Conservation (phyloP, 768 basidiomycete species). For the Tylopilus balloui region DNA sequence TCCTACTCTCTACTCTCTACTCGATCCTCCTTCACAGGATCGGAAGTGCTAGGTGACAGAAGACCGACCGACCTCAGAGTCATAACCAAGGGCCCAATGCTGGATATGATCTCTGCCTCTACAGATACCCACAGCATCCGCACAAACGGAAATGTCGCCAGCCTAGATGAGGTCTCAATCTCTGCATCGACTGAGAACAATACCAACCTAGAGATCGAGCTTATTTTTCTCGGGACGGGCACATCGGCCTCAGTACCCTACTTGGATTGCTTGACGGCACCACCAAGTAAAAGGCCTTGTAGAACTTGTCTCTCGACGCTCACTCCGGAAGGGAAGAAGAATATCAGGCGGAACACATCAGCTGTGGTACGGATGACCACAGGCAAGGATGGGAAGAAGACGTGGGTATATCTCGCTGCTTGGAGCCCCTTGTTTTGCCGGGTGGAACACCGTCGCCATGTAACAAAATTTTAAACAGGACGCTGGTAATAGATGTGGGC, state of each 20-base stretch:
- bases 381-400: constrained; percentile 37
- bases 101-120: constrained; percentile 1
- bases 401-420: constrained; percentile 39
- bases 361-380: constrained; percentile 50
- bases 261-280: constrained; percentile 70
- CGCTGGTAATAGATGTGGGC: constrained; percentile 78
- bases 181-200: not conserved
- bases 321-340: constrained; percentile 71
- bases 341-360: constrained; percentile 80
- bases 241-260: constrained; percentile 71
- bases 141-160: not conserved
- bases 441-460: not conserved
- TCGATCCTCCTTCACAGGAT: not conserved
- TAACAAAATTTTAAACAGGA: constrained; percentile 49
- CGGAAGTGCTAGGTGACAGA: not conserved
- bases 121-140: not conserved
- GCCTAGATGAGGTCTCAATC: not conserved
- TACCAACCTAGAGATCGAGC: constrained; percentile 38
- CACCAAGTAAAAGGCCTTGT: constrained; percentile 49
- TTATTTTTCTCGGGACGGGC: constrained; percentile 83
- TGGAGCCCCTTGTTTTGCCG: not conserved
- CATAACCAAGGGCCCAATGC: not conserved
- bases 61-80: not conserved
- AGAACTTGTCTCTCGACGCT: constrained; percentile 65
- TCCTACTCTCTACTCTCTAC: not conserved